phyloP scores from a whole-genome alignment of 441 rosid genomes.

The Aquilaria agallochum region DNA sequence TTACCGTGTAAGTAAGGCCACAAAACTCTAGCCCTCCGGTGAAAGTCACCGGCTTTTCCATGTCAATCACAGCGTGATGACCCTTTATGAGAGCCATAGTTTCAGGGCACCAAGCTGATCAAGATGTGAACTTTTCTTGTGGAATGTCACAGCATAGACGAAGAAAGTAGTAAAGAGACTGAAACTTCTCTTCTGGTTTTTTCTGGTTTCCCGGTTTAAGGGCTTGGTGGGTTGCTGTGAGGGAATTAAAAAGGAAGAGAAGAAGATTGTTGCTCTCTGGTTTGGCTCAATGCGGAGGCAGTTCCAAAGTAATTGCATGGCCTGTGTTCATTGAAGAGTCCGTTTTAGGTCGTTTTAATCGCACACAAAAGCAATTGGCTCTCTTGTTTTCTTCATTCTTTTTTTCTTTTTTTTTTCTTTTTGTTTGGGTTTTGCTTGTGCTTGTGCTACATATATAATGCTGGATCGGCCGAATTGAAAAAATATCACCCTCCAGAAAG shows the following conservation, averaged over 20 bases:
- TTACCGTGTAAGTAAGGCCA: slow-evolving; percentile 55
- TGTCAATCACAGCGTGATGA: slow-evolving; percentile 32
- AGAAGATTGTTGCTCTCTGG: slow-evolving; percentile 17
- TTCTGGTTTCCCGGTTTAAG: slow-evolving; percentile 5
- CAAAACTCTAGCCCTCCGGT: slow-evolving; percentile 54
- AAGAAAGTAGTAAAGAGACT: not conserved
- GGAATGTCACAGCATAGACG: slow-evolving; percentile 3
- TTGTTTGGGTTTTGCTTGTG: too few relatives aligned
- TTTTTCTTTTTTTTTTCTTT: not conserved
- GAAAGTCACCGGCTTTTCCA: slow-evolving; percentile 32
- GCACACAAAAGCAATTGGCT: slow-evolving; percentile 10
- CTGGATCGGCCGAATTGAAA: too few relatives aligned
- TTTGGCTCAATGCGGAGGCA: slow-evolving; percentile 24
- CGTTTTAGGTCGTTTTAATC: slow-evolving; percentile 25
- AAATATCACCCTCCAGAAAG: too few relatives aligned
- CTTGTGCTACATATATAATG: too few relatives aligned
- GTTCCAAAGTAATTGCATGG: slow-evolving; percentile 23
- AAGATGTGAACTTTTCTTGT: not conserved
- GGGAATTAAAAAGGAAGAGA: slow-evolving; percentile 14
- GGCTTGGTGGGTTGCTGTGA: slow-evolving; percentile 4
- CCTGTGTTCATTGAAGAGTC: slow-evolving; percentile 35
- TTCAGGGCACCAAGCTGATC: not conserved
- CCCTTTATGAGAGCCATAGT: slow-evolving; percentile 26
- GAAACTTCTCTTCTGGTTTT: not conserved
- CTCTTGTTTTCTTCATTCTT: slow-evolving; percentile 42